phyloP scores from a whole-genome alignment of 768 basidiomycete genomes.

The Auriscalpium vulgare region DNA sequence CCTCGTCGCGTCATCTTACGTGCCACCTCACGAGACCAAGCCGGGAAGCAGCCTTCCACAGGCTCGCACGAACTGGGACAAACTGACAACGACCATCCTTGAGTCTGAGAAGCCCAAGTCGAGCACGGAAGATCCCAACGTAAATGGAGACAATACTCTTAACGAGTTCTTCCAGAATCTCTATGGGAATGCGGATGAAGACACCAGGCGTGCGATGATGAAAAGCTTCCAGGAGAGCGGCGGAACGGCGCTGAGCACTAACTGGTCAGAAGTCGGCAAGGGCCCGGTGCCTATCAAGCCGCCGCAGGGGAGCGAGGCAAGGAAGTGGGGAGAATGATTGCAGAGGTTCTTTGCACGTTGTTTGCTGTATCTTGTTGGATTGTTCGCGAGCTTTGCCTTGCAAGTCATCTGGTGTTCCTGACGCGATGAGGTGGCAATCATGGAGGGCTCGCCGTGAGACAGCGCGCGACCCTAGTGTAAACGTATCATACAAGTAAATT shows the following conservation, averaged over 20 bases:
- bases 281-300: slow-evolving; percentile 68
- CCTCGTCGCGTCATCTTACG: slow-evolving; percentile 19
- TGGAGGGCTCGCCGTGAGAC: too few species aligned
- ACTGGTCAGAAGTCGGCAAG: slow-evolving; percentile 86
- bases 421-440: too few species aligned
- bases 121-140: slow-evolving; percentile 76
- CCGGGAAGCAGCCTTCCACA: slow-evolving; percentile 28
- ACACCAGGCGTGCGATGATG: slow-evolving; percentile 93
- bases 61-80: slow-evolving; percentile 84
- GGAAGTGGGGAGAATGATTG: slow-evolving; percentile 44
- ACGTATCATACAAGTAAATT: too few species aligned
- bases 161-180: slow-evolving; percentile 91
- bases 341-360: too few species aligned
- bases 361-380: too few species aligned
- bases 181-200: slow-evolving; percentile 84
- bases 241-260: slow-evolving; percentile 91
- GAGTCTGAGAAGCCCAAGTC: slow-evolving; percentile 60
- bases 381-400: too few species aligned
- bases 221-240: slow-evolving; percentile 95
- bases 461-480: too few species aligned
- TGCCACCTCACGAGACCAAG: slow-evolving; percentile 24
- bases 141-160: slow-evolving; percentile 79
- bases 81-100: slow-evolving; percentile 62
- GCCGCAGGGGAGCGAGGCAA: slow-evolving; percentile 78
- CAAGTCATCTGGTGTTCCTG: too few species aligned